These are phyloP conservation scores for Zoysia matrella DNA, from an alignment of 202 grass and related monocot genomes.

Conservation along the genomic window DNA sequence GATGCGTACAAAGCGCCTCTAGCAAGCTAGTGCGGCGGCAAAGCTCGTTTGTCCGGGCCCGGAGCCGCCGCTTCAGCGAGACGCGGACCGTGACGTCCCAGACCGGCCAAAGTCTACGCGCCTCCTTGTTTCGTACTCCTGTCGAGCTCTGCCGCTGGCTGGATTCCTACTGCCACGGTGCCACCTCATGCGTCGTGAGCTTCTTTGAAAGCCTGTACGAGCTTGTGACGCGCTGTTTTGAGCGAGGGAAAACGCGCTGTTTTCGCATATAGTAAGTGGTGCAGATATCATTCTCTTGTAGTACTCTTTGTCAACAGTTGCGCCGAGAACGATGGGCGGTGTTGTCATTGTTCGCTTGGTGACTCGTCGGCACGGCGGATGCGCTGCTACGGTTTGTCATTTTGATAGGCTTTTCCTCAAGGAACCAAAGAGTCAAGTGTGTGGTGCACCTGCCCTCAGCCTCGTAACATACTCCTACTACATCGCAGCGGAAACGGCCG, in stretches of 20 bases:
- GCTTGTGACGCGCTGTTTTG: too few species aligned
- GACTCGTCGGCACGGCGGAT: constrained; percentile 8
- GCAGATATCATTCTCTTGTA: background rate
- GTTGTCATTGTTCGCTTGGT: background rate
- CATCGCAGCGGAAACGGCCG: too few species aligned
- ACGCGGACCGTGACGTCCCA: constrained; percentile 10
- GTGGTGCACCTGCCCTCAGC: background rate
- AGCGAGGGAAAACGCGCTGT: too few species aligned
- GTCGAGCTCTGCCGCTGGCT: background rate
- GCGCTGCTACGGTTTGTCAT: constrained; percentile 33
- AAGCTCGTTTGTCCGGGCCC: constrained; percentile 37
- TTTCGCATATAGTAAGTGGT: background rate
- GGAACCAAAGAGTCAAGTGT: constrained; percentile 14
- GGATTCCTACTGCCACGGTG: too few species aligned
- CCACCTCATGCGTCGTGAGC: too few species aligned
- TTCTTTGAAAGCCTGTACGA: too few species aligned
- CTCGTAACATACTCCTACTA: too few species aligned
- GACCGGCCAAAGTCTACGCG: background rate
- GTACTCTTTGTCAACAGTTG: background rate
- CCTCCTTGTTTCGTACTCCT: background rate
- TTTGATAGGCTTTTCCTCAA: background rate
- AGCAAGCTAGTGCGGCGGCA: background rate
- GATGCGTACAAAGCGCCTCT: background rate
- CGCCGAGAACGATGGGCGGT: background rate
- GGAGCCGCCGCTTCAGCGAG: background rate